Percentiles rank a stretch among this genome's conserved stretches.
phyloP scores from a whole-genome alignment of 1,284 basidiomycete species.

The Ustilago tritici region DNA sequence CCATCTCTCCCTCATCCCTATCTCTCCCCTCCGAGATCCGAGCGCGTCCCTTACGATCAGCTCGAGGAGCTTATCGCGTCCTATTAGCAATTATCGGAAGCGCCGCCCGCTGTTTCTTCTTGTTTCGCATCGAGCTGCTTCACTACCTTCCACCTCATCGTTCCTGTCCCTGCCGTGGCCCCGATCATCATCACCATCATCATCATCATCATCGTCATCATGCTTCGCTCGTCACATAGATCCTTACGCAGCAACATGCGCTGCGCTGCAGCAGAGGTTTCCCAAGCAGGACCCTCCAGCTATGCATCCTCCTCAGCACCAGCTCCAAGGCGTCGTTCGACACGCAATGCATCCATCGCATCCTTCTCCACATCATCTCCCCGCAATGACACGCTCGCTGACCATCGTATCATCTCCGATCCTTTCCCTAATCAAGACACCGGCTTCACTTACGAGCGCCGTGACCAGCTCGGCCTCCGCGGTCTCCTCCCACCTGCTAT shows the following conservation, averaged over 20 bases:
- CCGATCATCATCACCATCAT: not conserved
- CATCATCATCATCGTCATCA: conserved; percentile 13
- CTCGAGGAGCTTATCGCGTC: not conserved
- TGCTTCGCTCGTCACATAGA: conserved; percentile 29
- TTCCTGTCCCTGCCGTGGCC: not conserved
- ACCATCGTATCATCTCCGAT: conserved; percentile 45
- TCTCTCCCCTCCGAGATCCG: not conserved
- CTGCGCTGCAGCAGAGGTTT: conserved; percentile 13
- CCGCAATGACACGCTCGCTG: conserved; percentile 26
- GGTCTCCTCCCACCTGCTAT: conserved; percentile 78
- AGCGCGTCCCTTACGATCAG: not conserved
- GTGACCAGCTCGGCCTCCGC: conserved; percentile 78
- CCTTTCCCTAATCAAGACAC: conserved; percentile 70
- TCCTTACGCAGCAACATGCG: conserved; percentile 17
- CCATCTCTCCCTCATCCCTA: not conserved
- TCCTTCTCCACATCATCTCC: conserved; percentile 25
- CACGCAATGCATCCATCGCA: conserved; percentile 5
- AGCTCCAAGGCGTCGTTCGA: conserved; percentile 8
- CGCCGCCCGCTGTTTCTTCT: not conserved
- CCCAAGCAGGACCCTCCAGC: conserved; percentile 5
- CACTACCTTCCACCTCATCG: not conserved
- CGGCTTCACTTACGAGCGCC: conserved; percentile 78
- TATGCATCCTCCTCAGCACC: conserved; percentile 15
- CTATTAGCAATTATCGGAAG: not conserved
- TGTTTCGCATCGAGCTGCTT: not conserved